Conservation (phyloP, 2,329 filamentous ascomycete genomes). For the Diaporthe vexans region DNA sequence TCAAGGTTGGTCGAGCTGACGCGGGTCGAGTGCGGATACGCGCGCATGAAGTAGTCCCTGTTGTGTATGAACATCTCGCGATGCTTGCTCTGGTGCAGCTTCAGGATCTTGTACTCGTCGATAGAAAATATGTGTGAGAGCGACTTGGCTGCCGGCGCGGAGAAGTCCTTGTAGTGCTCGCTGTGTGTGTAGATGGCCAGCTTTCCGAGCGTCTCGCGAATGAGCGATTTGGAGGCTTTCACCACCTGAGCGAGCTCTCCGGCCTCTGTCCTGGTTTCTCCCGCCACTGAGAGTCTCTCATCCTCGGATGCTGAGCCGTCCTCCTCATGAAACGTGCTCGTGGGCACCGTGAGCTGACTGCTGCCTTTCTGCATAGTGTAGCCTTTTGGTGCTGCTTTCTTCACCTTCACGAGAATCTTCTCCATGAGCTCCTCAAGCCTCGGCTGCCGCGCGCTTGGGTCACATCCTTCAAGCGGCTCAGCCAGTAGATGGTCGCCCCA, state of each 20-base stretch:
- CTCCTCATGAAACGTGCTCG: slow-evolving; percentile 53
- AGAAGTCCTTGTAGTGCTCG: slow-evolving; percentile 82
- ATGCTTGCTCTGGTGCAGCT: slow-evolving; percentile 71
- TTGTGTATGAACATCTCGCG: slow-evolving; percentile 90
- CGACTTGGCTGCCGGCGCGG: slow-evolving; percentile 72
- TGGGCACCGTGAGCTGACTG: slow-evolving; percentile 51
- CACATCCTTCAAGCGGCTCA: slow-evolving; percentile 61
- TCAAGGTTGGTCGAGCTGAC: slow-evolving; percentile 95
- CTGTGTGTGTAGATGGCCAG: slow-evolving; percentile 90
- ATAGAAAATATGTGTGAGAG: slow-evolving; percentile 87
- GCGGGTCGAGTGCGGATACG: slow-evolving; percentile 85
- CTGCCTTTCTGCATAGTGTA: slow-evolving; percentile 40
- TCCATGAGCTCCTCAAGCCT: slow-evolving; percentile 78
- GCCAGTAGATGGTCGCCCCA: slow-evolving; percentile 85
- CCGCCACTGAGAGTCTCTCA: slow-evolving; percentile 49
- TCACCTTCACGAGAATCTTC: slow-evolving; percentile 89
- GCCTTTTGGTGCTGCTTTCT: slow-evolving; percentile 63
- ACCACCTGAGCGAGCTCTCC: slow-evolving; percentile 48
- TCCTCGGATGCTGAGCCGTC: slow-evolving; percentile 61
- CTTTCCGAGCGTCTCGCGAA: slow-evolving; percentile 79
- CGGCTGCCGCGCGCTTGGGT: slow-evolving; percentile 72
- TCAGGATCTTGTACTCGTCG: slow-evolving; percentile 81
- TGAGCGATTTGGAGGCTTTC: slow-evolving; percentile 69
- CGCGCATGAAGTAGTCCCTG: slow-evolving; percentile 87
- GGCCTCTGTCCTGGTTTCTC: slow-evolving; percentile 33